Evolutionary conservation across 805 yeast genomes (phyloP).

Genomic region (Monosporozyma aquatica): DNA sequence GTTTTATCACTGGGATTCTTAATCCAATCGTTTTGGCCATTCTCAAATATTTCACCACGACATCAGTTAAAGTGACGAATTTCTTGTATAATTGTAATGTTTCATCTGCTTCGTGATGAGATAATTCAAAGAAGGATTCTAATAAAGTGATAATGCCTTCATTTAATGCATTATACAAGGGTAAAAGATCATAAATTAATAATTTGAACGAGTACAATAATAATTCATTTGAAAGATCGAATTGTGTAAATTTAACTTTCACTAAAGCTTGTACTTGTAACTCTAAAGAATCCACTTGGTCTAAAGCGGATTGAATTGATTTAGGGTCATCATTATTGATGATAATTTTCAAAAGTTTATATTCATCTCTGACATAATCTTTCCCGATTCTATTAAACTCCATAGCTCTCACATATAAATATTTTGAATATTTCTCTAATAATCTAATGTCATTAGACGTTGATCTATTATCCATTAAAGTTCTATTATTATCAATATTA

Average conservation of each 20-base stretch:
- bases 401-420: conserved; percentile 56
- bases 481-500: conserved; percentile 39
- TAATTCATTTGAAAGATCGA: conserved; percentile 77
- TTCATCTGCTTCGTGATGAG: conserved; percentile 74
- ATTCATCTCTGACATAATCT: conserved; percentile 73
- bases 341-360: conserved; percentile 37
- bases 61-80: conserved; percentile 78
- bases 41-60: conserved; percentile 79
- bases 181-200: conserved; percentile 80
- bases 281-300: conserved; percentile 77
- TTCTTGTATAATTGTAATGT: conserved; percentile 76
- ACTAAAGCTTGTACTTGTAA: conserved; percentile 68
- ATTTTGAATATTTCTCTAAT: conserved; percentile 59
- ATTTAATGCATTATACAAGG: conserved; percentile 80
- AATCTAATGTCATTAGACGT: conserved; percentile 41
- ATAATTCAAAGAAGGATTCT: conserved; percentile 92
- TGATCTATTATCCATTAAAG: conserved; percentile 14
- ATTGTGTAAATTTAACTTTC: conserved; percentile 65
- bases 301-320: conserved; percentile 64
- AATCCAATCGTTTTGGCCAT: conserved; percentile 86
- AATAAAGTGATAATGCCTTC: conserved; percentile 92
- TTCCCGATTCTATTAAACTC: conserved; percentile 56
- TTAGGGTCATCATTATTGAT: conserved; percentile 37
- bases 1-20: conserved; percentile 91
- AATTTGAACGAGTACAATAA: conserved; percentile 76